Percentiles rank a stretch among this genome's conserved stretches.
Conservation (phyloP, 2,329 filamentous ascomycete genomes). For the Delphinella strobiligena region DNA sequence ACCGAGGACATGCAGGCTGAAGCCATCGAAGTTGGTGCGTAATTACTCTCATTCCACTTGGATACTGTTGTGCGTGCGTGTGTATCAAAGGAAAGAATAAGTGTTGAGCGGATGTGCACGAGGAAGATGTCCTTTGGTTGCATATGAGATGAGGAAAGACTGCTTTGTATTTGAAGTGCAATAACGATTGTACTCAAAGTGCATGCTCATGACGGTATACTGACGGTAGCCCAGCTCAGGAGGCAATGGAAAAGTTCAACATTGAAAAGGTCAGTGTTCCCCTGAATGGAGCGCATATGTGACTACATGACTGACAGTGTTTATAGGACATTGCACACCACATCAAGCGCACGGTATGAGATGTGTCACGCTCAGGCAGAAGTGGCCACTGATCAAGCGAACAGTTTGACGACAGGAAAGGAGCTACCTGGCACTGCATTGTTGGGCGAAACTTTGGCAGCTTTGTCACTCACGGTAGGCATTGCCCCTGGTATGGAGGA, state of each 20-base stretch:
- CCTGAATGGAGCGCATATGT: background rate
- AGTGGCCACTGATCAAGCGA: conserved; percentile 4
- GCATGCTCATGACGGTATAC: background rate
- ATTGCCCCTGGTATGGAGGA: background rate
- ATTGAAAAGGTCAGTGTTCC: conserved; percentile 51
- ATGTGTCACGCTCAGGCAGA: background rate
- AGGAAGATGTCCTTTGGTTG: too few relatives aligned
- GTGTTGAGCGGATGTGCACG: too few relatives aligned
- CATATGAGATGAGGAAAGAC: background rate
- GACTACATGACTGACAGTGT: conserved; percentile 4
- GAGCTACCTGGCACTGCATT: conserved; percentile 98
- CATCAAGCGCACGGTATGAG: conserved; percentile 76
- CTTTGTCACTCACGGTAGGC: conserved; percentile 90
- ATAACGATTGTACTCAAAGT: background rate
- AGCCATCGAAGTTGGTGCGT: conserved; percentile 85
- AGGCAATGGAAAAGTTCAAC: conserved; percentile 59
- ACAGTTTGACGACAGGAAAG: conserved; percentile 93
- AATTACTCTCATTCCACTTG: too few relatives aligned
- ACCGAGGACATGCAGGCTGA: conserved; percentile 96
- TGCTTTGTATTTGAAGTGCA: background rate
- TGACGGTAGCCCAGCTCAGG: conserved; percentile 55
- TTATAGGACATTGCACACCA: conserved; percentile 81
- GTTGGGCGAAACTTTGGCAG: conserved; percentile 97
- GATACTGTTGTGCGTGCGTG: too few relatives aligned
- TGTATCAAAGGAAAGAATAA: too few relatives aligned